Evolutionary conservation across 2,329 filamentous ascomycete species (phyloP).

Genomic region (Pyrenochaeta sp.): DNA sequence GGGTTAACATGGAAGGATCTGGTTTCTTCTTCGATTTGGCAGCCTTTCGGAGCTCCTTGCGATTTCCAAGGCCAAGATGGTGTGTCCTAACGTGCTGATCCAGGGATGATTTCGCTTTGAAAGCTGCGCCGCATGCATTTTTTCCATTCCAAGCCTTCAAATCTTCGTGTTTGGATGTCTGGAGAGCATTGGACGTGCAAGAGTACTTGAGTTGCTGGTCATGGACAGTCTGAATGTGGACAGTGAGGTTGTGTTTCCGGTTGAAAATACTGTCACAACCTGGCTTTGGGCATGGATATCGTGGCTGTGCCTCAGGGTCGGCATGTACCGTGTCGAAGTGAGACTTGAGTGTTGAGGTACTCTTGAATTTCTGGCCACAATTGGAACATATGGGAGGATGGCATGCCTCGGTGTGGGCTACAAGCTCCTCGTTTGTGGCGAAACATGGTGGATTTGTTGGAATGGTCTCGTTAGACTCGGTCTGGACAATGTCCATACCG

Average conservation of each 20-base stretch:
- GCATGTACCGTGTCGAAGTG: constrained; percentile 81
- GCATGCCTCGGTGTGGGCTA: constrained; percentile 74
- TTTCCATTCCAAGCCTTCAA: constrained; percentile 70
- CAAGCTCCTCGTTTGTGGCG: constrained; percentile 73
- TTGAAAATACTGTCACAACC: constrained; percentile 82
- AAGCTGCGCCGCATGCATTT: constrained; percentile 77
- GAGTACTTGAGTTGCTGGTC: constrained; percentile 76
- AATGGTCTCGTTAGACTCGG: constrained; percentile 22
- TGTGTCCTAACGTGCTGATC: constrained; percentile 86
- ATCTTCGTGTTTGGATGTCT: constrained; percentile 58
- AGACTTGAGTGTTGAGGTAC: constrained; percentile 59
- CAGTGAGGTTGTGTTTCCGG: constrained; percentile 81
- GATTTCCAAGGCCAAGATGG: constrained; percentile 71
- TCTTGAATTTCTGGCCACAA: constrained; percentile 74
- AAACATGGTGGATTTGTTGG: constrained; percentile 59
- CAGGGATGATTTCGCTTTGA: constrained; percentile 78
- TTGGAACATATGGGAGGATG: constrained; percentile 78
- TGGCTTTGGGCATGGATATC: constrained; percentile 70
- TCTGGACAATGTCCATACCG: constrained; percentile 40
- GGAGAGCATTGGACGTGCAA: constrained; percentile 76
- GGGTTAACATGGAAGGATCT: constrained; percentile 46
- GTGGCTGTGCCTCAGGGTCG: constrained; percentile 51
- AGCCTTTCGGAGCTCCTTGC: constrained; percentile 45
- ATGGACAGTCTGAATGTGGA: constrained; percentile 80
- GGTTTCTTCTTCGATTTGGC: constrained; percentile 47